Percentiles rank a stretch among this genome's conserved stretches.
These are phyloP conservation scores for Mycena alexandri DNA, from an alignment of 768 basidiomycete genomes.

Conservation along the genomic window DNA sequence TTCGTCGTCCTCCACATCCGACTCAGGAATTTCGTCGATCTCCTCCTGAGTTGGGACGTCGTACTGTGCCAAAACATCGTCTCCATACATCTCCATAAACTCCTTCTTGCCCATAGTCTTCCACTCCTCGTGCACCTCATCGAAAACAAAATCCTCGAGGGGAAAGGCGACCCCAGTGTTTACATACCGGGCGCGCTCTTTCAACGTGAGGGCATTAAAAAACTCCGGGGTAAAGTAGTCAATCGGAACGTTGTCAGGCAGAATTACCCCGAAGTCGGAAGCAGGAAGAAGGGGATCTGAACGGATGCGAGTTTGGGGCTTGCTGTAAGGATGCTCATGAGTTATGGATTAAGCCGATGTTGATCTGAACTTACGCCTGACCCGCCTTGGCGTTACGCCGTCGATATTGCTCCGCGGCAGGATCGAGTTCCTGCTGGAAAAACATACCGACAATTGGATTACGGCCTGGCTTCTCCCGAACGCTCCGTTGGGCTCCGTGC, in stretches of 20 bases:
- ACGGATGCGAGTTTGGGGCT: slow-evolving; percentile 1
- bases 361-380: slow-evolving; percentile 7
- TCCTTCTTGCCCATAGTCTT: slow-evolving; percentile 23
- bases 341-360: neutral
- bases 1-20: slow-evolving; percentile 23
- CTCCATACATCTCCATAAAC: slow-evolving; percentile 24
- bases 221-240: too few relatives aligned
- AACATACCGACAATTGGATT: slow-evolving; percentile 12
- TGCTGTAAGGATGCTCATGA: neutral
- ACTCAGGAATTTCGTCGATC: slow-evolving; percentile 5
- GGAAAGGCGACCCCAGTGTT: slow-evolving; percentile 29
- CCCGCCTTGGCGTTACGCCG: slow-evolving; percentile 17
- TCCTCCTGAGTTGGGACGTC: too few relatives aligned
- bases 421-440: slow-evolving; percentile 15
- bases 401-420: too few relatives aligned
- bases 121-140: slow-evolving; percentile 13
- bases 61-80: slow-evolving; percentile 18
- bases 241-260: too few relatives aligned
- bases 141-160: slow-evolving; percentile 7
- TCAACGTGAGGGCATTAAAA: too few relatives aligned
- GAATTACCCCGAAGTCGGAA: too few relatives aligned
- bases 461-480: slow-evolving; percentile 19
- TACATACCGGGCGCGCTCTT: slow-evolving; percentile 19
- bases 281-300: too few relatives aligned
- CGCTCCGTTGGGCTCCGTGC: neutral